Percentiles rank a stretch among this genome's conserved stretches.
Conservation (phyloP, 1,284 basidiomycete species). For the Porodaedalea pini region DNA sequence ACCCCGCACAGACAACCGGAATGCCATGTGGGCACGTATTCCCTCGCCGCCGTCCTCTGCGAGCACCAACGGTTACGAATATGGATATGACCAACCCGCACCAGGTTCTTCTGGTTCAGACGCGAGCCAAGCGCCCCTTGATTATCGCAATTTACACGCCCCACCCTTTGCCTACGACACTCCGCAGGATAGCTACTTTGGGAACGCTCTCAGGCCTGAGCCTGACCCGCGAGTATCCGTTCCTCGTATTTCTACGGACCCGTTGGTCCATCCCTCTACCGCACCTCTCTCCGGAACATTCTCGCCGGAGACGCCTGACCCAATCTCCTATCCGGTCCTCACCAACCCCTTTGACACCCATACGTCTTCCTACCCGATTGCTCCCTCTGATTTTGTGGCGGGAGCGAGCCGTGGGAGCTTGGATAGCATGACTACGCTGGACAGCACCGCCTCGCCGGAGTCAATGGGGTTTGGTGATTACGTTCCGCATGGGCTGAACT, state of each 20-base stretch:
- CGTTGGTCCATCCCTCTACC: neutral
- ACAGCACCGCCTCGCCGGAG: slow-evolving; percentile 6
- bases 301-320: neutral
- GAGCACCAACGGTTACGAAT: neutral
- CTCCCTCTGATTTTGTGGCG: neutral
- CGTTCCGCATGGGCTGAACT: neutral
- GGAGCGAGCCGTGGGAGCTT: neutral
- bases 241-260: slow-evolving; percentile 1
- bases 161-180: neutral
- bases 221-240: neutral
- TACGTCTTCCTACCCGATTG: neutral
- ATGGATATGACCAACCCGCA: neutral
- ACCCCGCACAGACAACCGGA: neutral
- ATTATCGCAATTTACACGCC: neutral
- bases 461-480: neutral
- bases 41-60: slow-evolving; percentile 1
- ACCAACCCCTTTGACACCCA: neutral
- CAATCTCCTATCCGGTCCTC: neutral
- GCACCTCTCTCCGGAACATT: neutral
- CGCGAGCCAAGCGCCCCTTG: neutral
- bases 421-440: neutral
- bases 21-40: slow-evolving; percentile 6
- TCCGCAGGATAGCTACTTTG: neutral
- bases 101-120: neutral
- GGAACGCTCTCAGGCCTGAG: neutral